phyloP scores from a whole-genome alignment of 2,329 filamentous ascomycete genomes.

The Curvularia verruculosa region DNA sequence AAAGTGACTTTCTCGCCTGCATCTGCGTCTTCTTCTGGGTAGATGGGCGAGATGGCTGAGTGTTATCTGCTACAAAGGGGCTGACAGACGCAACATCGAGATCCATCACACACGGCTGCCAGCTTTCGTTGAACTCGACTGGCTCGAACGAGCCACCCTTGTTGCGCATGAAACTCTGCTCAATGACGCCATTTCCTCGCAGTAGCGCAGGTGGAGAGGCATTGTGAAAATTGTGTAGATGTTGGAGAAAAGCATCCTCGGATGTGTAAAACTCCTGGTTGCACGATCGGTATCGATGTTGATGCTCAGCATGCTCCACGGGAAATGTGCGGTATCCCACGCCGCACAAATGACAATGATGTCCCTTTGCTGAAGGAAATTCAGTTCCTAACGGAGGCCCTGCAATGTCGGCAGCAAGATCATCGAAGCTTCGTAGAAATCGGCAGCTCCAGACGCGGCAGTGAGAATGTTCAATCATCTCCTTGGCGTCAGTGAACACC shows the following conservation, averaged over 20 bases:
- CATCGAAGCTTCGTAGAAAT: conserved; percentile 43
- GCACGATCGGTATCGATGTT: conserved; percentile 43
- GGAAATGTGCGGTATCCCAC: conserved; percentile 41
- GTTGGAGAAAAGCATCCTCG: conserved; percentile 43
- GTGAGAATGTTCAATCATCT: conserved; percentile 43
- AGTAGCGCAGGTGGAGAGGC: conserved; percentile 37
- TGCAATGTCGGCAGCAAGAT: conserved; percentile 41
- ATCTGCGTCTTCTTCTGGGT: conserved; percentile 9
- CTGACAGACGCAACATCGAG: conserved; percentile 34
- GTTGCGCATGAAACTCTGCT: conserved; percentile 45
- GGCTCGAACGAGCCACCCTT: conserved; percentile 46
- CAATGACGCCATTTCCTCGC: conserved; percentile 36
- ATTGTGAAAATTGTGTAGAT: conserved; percentile 43
- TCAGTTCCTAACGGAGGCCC: conserved; percentile 42
- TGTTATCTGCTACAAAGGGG: conserved; percentile 28
- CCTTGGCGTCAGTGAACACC: conserved; percentile 37
- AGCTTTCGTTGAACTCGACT: conserved; percentile 43
- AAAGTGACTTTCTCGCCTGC: conserved; percentile 17
- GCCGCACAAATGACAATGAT: conserved; percentile 46
- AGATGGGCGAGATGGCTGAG: not conserved
- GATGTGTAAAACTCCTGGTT: conserved; percentile 44
- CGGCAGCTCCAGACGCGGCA: conserved; percentile 47
- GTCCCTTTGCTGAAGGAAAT: conserved; percentile 43
- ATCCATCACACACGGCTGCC: conserved; percentile 38
- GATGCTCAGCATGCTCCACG: conserved; percentile 42